Evolutionary conservation across 73 alveolate species (phyloP).

Genomic region (Tetrahymena thermophila): DNA sequence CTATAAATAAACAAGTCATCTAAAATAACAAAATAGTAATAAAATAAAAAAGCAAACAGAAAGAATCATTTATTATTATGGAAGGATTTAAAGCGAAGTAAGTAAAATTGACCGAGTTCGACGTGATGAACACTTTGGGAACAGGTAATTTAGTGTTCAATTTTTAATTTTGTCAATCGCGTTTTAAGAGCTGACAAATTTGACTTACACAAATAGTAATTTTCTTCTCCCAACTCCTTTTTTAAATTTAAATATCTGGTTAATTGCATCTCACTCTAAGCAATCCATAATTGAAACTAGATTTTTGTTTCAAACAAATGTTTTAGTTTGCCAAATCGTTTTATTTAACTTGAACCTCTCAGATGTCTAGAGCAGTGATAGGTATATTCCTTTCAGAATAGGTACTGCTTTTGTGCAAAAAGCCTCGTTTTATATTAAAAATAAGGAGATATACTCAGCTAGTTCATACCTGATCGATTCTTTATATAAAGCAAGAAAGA

Average conservation of each 20-base stretch:
- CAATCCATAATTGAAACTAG: neutral
- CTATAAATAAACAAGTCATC: neutral
- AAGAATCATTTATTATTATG: neutral
- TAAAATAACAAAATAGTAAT: neutral
- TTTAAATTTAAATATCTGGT: neutral
- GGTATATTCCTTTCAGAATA: neutral
- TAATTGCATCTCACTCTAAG: neutral
- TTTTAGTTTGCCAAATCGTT: neutral
- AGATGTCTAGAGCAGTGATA: neutral
- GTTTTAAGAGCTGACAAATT: neutral
- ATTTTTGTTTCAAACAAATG: neutral
- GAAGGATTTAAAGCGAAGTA: slow-evolving; percentile 12
- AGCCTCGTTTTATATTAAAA: neutral
- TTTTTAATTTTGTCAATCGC: neutral
- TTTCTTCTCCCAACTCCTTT: neutral
- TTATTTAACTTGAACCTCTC: neutral
- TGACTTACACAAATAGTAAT: neutral
- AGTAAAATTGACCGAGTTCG: slow-evolving; percentile 33
- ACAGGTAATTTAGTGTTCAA: slow-evolving; percentile 2
- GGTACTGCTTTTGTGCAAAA: neutral
- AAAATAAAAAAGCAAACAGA: neutral
- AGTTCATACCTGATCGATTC: neutral
- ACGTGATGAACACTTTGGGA: slow-evolving; percentile 33
- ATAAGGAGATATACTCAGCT: neutral
- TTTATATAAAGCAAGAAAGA: neutral